Base-by-base conservation (phyloP, 129 eudicot species). In the Lonicera japonica region DNA sequence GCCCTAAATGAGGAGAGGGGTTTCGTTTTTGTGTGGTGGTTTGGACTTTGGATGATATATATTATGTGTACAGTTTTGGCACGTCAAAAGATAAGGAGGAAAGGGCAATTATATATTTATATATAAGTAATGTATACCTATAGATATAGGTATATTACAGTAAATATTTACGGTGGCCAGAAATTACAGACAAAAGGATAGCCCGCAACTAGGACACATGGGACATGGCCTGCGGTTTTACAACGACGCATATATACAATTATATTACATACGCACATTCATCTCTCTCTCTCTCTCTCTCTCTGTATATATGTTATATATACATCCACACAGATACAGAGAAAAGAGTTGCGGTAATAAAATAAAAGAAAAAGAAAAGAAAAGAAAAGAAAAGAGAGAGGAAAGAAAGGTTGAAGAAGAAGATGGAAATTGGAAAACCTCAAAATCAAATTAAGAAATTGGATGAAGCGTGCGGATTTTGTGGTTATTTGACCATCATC, bases 151-250 rank as follows among this genome's bases (percentile, higher is more conserved):
- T 29, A 29, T 29, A 29, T n/a, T 29, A 29, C 36, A 1, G 36
- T 29, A 2, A 29, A 29, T 29, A 29, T 29, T 29, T 29, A 29
- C 36, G 13, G 63, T 43, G 76, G 77, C 61, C 41, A 67, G 60
- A 60, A 73, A 61, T 58, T 14, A 56, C 16, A 72, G 61, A 56
- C 29, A 79, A 79, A 66, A 67, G 68, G 56, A n/a, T n/a, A 64
- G 61, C 60, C 78, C 80, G 78, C 80, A 73, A 69, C 54, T 60
- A 56, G 50, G 67, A 57, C 73, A 69, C 72, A 69, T 70, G 80
- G 70, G 64, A 43, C 58, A 59, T 50, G 58, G 52, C 67, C 63
- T 64, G 39, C 58, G 38, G 72, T 59, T 53, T 77, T 62, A 63
- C 82, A 58, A 25, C 61, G 57, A 66, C 68, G 59, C 57, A 67